A percentile compares a stretch with the other conserved stretches of the same genome.
Evolutionary conservation across 1,139 yeast species (phyloP).

Genomic region (Suhomyces bribrorum): DNA sequence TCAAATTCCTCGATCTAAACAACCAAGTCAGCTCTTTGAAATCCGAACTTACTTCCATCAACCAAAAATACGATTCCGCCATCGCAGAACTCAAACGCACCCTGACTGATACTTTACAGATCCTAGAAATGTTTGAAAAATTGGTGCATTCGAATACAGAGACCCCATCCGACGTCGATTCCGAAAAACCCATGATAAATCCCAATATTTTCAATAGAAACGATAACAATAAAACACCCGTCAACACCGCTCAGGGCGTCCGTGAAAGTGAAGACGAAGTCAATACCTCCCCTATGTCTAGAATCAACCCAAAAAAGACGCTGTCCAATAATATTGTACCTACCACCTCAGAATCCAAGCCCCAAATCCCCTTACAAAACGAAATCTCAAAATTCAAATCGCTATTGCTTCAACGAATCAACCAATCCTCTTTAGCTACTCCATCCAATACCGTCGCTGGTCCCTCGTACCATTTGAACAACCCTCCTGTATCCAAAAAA

Average conservation of each 20-base stretch:
- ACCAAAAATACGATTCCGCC: conserved; percentile 46
- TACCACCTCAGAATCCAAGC: not conserved
- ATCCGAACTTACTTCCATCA: conserved; percentile 39
- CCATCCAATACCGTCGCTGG: conserved; percentile 5
- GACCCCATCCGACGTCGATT: conserved; percentile 2
- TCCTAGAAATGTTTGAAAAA: conserved; percentile 50
- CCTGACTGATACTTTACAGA: conserved; percentile 51
- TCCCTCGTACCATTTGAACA: conserved; percentile 17
- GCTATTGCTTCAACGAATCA: conserved; percentile 13
- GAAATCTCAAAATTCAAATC: conserved; percentile 16
- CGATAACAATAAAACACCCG: conserved; percentile 17
- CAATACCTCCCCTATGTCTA: conserved; percentile 20
- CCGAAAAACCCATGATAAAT: conserved; percentile 14
- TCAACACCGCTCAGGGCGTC: conserved; percentile 10
- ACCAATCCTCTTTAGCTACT: conserved; percentile 4
- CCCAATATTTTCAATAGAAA: conserved; percentile 14
- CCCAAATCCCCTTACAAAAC: conserved; percentile 7
- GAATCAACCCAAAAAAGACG: conserved; percentile 8
- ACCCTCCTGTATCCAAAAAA: conserved; percentile 15
- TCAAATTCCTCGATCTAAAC: conserved; percentile 42
- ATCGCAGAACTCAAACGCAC: conserved; percentile 47
- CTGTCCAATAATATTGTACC: conserved; percentile 1
- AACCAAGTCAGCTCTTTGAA: conserved; percentile 37
- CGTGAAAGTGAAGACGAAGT: conserved; percentile 14
- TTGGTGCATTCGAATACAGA: conserved; percentile 11